Evolutionary conservation across 1,284 basidiomycete species (phyloP), one percentile per base, ranked within the genome.

Genomic region (Ceratobasidium sp.): DNA sequence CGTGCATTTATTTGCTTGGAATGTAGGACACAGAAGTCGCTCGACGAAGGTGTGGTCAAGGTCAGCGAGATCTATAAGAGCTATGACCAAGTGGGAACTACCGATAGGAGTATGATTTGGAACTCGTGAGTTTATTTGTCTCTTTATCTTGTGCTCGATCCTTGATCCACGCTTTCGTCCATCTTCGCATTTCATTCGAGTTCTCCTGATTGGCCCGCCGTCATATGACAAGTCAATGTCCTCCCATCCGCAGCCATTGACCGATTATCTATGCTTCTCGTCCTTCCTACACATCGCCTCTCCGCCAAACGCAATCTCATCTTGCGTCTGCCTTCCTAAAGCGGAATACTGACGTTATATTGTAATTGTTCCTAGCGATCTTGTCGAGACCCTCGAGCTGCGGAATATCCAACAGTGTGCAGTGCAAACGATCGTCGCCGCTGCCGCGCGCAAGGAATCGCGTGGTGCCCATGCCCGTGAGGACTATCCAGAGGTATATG

Each of bases 21-120:
- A n/a, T 78, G 76, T 78, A 92, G 96, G 75, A 98, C 94, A 40
- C 96, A 98, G 79, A 80, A 88, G 76, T 89, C 89, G 69, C 84
- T 99, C 72, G 95, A 98, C 76, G 89, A 96, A 76, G 97, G 97
- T 82, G 93, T 97, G 47, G 75, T 85, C 79, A 95, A 94, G 82
- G 85, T 99, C 77, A 85, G 85, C 72, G 83, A 87, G 69, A 94
- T 98, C 73, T 96, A 93, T 84, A 87, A 90, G 76, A 91, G 86
- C 77, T 99, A 89, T 81, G 86, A 91, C 74, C 86, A 97, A 62
- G 91, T 99, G 74, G 92, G 94, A 72, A 92, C 98, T 82, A 96
- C 96, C 84, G 97, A 99, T 81, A 87, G 96, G 77, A 94, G 92
- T 79, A 93, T 98, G 94, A 97, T 99, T 81, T 98, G 96, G 97